phyloP scores from a whole-genome alignment of 495 filamentous ascomycete genomes.

The Xylaria sp. region DNA sequence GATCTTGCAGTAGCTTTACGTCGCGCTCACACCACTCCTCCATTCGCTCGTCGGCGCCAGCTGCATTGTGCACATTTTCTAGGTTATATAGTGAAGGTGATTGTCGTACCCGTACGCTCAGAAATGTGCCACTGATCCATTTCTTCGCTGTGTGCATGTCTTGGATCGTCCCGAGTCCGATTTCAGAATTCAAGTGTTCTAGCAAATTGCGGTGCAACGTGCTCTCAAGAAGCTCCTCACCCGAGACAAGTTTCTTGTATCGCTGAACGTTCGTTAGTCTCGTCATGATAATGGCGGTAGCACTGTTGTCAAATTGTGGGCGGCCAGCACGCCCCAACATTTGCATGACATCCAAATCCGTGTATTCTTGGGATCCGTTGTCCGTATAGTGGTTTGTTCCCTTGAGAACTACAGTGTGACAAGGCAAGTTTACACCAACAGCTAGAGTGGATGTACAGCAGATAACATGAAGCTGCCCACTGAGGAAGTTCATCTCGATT shows the following conservation, averaged over 20 bases:
- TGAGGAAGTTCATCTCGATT: conserved; percentile 76
- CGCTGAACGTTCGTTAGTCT: conserved; percentile 67
- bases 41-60: conserved; percentile 71
- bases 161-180: conserved; percentile 81
- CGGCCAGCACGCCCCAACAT: conserved; percentile 95
- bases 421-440: conserved; percentile 92
- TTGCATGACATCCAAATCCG: conserved; percentile 95
- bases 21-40: conserved; percentile 83
- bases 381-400: conserved; percentile 79
- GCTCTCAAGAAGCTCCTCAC: conserved; percentile 85
- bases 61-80: conserved; percentile 38
- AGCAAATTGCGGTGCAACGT: conserved; percentile 86
- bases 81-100: conserved; percentile 84
- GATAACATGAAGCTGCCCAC: conserved; percentile 82
- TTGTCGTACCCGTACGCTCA: conserved; percentile 79
- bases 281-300: conserved; percentile 88
- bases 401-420: conserved; percentile 92
- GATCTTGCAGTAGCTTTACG: conserved; percentile 70
- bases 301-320: conserved; percentile 89
- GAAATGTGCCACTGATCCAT: conserved; percentile 89
- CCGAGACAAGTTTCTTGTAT: conserved; percentile 86
- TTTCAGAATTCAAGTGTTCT: conserved; percentile 94
- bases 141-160: conserved; percentile 72
- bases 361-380: conserved; percentile 72
- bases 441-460: conserved; percentile 96